Evolutionary conservation across 768 basidiomycete species (phyloP).

Genomic region (Sistotremastrum suecicum): DNA sequence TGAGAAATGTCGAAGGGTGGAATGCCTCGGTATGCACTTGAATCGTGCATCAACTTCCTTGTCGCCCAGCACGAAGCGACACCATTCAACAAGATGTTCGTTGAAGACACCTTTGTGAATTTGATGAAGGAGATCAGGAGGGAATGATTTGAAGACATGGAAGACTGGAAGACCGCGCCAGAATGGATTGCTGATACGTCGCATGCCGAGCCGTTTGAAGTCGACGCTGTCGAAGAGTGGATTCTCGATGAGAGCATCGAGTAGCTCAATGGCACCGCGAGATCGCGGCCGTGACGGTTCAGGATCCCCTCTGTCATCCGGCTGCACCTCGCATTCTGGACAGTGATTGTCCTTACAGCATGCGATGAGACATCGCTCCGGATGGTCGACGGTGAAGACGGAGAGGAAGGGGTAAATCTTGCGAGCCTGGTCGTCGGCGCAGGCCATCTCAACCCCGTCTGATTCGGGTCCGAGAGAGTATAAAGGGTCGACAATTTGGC

Average conservation of each 20-base stretch:
- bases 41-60: constrained; percentile 25
- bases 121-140: constrained; percentile 24
- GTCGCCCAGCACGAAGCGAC: constrained; percentile 4
- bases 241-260: too few relatives aligned
- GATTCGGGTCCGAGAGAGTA: constrained; percentile 72
- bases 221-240: too few relatives aligned
- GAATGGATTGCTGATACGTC: too few relatives aligned
- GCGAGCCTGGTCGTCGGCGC: not conserved
- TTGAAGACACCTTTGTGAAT: constrained; percentile 5
- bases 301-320: constrained; percentile 13
- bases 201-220: too few relatives aligned
- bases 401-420: constrained; percentile 24
- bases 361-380: constrained; percentile 35
- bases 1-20: constrained; percentile 25
- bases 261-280: too few relatives aligned
- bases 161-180: constrained; percentile 25
- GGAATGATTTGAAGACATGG: constrained; percentile 25
- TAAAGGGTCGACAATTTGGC: constrained; percentile 80
- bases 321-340: constrained; percentile 14
- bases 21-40: constrained; percentile 16
- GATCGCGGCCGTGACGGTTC: too few relatives aligned
- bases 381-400: constrained; percentile 25
- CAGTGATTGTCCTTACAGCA: constrained; percentile 14
- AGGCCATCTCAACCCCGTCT: too few relatives aligned
- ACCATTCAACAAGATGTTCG: constrained; percentile 14